Evolutionary conservation across 345 rosid species (phyloP), one percentile per base, ranked within the genome.

Genomic region (Citrus maxima): DNA sequence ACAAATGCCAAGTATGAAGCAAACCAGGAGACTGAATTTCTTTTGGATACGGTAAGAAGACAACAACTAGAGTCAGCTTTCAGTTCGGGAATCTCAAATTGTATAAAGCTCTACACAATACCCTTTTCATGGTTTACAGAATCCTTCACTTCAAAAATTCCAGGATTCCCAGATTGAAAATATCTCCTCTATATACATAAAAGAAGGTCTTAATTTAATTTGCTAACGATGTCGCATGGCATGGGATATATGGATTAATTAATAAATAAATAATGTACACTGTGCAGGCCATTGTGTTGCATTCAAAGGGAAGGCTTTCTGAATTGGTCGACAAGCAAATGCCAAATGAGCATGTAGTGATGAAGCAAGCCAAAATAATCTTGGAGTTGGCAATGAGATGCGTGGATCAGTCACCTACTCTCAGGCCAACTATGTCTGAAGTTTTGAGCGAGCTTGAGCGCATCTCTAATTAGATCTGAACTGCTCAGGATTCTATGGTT

Each of bases 351-450:
- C 54, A 60, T 25, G 34, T 25, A 42, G 62, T n/a, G 62, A 32
- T 58, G 22, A 16, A 51, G 6, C 67, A 69, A 34, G 79, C 25
- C 1, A 22, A 19, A n/a, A 38, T 3, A 37, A 42, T 77, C 37
- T 19, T 77, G 62, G 66, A 58, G 30, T 54, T 76, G 32, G 77
- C 80, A 32, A 77, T 77, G 21, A 38, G 46, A 63, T 81, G 80
- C 74, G 55, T 72, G 21, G 40, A 81, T 40, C 80, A 13, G 22
- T 42, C 84, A 3, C 73, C 77, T 30, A 49, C 18, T 72, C 84
- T 77, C 30, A 75, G 79, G 79, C 83, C 79, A 12, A 35, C 67
- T 12, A 76, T 76, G 72, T 80, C 83, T 13, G 60, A 76, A 62
- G 72, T 80, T 21, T 51, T 80, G 5, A 37, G 51, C 40, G 76